phyloP scores from a whole-genome alignment of 345 rosid genomes.

The Rubroshorea leprosula region DNA sequence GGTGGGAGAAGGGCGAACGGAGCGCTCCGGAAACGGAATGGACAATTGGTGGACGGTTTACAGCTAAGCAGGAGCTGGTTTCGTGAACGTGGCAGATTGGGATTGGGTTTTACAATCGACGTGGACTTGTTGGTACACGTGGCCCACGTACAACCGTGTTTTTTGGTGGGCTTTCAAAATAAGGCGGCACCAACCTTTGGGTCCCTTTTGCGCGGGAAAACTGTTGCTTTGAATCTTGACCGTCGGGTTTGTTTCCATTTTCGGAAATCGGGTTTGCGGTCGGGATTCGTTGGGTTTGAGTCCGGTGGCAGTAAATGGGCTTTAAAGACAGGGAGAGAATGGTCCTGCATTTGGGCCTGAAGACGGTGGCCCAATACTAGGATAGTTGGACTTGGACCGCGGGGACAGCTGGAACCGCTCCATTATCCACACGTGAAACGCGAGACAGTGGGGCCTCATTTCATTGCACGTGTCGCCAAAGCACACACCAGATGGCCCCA shows the following conservation, averaged over 20 bases:
- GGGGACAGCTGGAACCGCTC: too few species aligned
- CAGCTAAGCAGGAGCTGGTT: slow-evolving; percentile 21
- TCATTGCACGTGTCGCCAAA: slow-evolving; percentile 18
- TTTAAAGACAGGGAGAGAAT: too few species aligned
- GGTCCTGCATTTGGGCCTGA: too few species aligned
- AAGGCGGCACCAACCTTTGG: slow-evolving; percentile 17
- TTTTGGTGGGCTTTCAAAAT: slow-evolving; percentile 11
- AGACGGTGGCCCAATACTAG: too few species aligned
- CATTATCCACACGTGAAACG: too few species aligned
- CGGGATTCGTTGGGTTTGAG: neutral
- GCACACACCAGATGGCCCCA: slow-evolving; percentile 20
- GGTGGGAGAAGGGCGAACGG: slow-evolving; percentile 10
- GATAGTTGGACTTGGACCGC: too few species aligned
- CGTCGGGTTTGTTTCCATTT: neutral
- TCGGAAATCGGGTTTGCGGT: neutral
- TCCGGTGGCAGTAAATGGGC: neutral
- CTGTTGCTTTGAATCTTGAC: slow-evolving; percentile 8
- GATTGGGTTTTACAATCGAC: slow-evolving; percentile 7
- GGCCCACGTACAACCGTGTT: slow-evolving; percentile 18
- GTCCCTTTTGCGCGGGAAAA: slow-evolving; percentile 34
- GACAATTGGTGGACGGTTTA: slow-evolving; percentile 7
- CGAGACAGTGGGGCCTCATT: neutral
- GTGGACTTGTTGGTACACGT: slow-evolving; percentile 9
- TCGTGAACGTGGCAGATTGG: slow-evolving; percentile 19
- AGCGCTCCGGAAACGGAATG: neutral